phyloP scores from a whole-genome alignment of 495 filamentous ascomycete species.

The Rusavskia elegans region DNA sequence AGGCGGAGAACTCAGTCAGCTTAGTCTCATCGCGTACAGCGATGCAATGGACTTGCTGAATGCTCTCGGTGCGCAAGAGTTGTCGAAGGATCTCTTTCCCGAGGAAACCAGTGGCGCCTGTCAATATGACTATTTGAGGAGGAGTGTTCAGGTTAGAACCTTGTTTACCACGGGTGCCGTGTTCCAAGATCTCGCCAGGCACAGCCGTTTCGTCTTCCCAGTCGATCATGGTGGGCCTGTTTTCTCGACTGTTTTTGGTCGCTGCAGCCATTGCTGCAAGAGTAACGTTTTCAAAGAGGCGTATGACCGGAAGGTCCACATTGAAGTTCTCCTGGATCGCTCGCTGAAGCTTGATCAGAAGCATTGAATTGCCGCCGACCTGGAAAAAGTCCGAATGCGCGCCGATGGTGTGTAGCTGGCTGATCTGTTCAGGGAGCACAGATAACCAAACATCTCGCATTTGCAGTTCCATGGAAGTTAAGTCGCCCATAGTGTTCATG shows the following conservation, averaged over 20 bases:
- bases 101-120: conserved; percentile 19
- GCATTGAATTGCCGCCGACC: conserved; percentile 24
- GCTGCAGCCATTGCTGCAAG: too few relatives aligned
- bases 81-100: conserved; percentile 10
- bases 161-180: background rate
- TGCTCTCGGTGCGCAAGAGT: conserved; percentile 11
- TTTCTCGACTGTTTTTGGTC: too few relatives aligned
- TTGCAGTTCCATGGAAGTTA: conserved; percentile 3
- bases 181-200: conserved; percentile 14
- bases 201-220: conserved; percentile 8
- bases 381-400: conserved; percentile 21
- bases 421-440: conserved; percentile 1
- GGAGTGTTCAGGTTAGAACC: background rate
- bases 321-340: background rate
- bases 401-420: background rate
- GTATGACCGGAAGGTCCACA: background rate
- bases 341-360: conserved; percentile 18
- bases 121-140: conserved; percentile 11
- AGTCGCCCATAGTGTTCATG: conserved; percentile 11
- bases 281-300: too few relatives aligned
- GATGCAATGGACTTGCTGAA: conserved; percentile 19
- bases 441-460: conserved; percentile 10
- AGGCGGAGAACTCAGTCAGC: background rate
- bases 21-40: background rate
- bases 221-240: conserved; percentile 2